Percentiles rank a stretch among this genome's conserved stretches.
Evolutionary conservation across 2,329 filamentous ascomycete species (phyloP).

Genomic region (Pseudogymnoascus sp.): DNA sequence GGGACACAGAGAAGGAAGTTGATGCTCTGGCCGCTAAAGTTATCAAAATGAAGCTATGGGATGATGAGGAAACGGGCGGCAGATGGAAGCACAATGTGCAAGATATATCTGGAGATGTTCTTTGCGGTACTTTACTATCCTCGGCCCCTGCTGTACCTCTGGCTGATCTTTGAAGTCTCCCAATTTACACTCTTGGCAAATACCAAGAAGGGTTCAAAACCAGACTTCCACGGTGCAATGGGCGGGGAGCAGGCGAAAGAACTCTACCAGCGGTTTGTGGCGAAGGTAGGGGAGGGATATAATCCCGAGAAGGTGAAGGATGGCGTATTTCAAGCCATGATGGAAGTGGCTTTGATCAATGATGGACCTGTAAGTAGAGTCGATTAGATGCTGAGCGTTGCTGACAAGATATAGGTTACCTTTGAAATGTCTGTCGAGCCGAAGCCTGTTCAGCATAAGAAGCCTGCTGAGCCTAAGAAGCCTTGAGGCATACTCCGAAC

Average conservation of each 20-base stretch:
- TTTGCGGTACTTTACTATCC: conserved; percentile 64
- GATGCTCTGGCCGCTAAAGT: conserved; percentile 79
- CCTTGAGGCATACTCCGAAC: neutral
- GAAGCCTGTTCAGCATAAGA: neutral
- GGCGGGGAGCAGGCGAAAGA: conserved; percentile 68
- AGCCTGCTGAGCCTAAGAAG: neutral
- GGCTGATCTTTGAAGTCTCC: conserved; percentile 56
- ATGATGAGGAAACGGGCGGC: conserved; percentile 40
- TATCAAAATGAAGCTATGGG: conserved; percentile 86
- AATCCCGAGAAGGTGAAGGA: conserved; percentile 72
- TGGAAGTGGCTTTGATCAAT: conserved; percentile 91
- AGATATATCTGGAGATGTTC: conserved; percentile 82
- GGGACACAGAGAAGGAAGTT: conserved; percentile 83
- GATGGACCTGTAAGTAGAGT: conserved; percentile 58
- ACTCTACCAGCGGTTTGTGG: conserved; percentile 78
- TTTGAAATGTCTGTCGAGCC: conserved; percentile 3
- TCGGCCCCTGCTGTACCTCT: conserved; percentile 5
- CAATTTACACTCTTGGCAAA: conserved; percentile 92
- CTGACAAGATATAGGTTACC: neutral
- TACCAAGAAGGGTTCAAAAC: conserved; percentile 93
- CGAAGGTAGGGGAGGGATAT: conserved; percentile 68
- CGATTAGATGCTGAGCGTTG: neutral
- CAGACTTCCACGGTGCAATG: conserved; percentile 86
- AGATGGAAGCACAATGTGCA: conserved; percentile 83
- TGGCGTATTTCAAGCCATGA: conserved; percentile 98